Base-by-base conservation (phyloP, 805 yeast species). In the Kuraishia borneana region DNA sequence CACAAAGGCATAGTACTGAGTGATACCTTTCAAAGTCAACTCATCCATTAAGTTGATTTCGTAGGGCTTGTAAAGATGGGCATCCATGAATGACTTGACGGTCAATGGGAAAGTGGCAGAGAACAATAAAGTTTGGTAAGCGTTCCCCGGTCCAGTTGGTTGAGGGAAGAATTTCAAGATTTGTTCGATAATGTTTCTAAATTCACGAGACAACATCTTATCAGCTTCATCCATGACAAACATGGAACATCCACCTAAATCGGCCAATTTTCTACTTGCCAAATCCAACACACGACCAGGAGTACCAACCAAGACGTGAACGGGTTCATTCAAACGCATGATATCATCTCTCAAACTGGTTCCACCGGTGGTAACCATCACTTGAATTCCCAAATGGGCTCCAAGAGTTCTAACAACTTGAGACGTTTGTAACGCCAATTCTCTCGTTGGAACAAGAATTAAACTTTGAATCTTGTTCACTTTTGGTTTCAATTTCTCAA, bases 181-280 rank as follows among this genome's bases (percentile, higher is more conserved):
- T 56, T 84, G 94, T 56, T 83, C 94, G 42, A 89, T 83, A 37
- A 88, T 78, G 23, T 74, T 72, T 45, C 82, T 81, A 60, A 92
- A 92, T 51, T 92, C 98, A 46, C 84, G 76, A 26, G 92, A 76
- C 39, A 92, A 71, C 82, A 92, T 83, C 59, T 92, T 92, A 60
- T 92, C 98, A 38, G 98, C 98, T 68, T 92, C 98, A 59, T 92
- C 98, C 96, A 92, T 87, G 35, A 94, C 78, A 55, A 92, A 87
- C 56, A 84, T 67, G 30, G 82, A 78, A 60, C 95, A 84, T 41
- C 80, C 82, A 36, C 83, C 76, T 39, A 92, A 71, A 53, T 89
- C 94, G 9, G 95, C 95, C 36, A 89, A 68, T 35, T 72, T 68
- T 65, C 95, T 80, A 21, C 87, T 71, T 5, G 96, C 96, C 53